Evolutionary conservation across 1,284 basidiomycete species (phyloP), one percentile per base, ranked within the genome.

Genomic region (Cerioporus squamosus): DNA sequence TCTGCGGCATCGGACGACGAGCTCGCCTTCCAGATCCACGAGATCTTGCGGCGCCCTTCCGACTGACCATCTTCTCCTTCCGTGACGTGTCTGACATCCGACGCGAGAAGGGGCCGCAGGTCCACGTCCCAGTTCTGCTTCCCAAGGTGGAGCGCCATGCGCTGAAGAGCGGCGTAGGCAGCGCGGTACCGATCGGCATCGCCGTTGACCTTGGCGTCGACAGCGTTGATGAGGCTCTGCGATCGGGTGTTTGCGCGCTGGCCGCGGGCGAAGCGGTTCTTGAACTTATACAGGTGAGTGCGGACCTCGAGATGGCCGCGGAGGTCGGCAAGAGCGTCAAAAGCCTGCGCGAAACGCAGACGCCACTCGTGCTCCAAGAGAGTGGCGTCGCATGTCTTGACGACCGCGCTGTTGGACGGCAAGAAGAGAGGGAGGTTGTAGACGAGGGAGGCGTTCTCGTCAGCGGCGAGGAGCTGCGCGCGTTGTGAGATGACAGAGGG

Each of bases 341-440:
- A 48, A 2, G 68, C 69, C 50, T 74, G 71, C 1, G 66, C 71
- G 23, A 63, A 60, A 0, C 72, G 68, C 22, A 75, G 62, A 0
- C 61, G 55, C 46, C 65, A 68, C 57, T 77, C 73, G 45, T 61
- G 63, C 10, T 39, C n/a, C 24, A 29, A 9, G 5, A 53, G 52
- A 15, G 7, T 18, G 5, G 43, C 8, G 6, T 9, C 8, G 33
- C 6, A 31, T 5, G 18, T 29, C 2, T 43, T 9, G 14, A 15
- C 33, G 6, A 15, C 10, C 8, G 14, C 2, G 33, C 8, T 9
- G 33, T 9, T 3, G 33, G 33, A 36, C 10, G 33, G 33, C 33
- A 36, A 9, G 14, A 36, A 15, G 5, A 36, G 33, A 15, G 33
- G 33, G 14, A 36, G 33, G 14, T 36, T 36, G 33, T 36, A 36